A percentile compares a stretch with the other conserved stretches of the same genome.
phyloP scores from a whole-genome alignment of 139 green algal genomes.

The Edaphochlamys debaryana region DNA sequence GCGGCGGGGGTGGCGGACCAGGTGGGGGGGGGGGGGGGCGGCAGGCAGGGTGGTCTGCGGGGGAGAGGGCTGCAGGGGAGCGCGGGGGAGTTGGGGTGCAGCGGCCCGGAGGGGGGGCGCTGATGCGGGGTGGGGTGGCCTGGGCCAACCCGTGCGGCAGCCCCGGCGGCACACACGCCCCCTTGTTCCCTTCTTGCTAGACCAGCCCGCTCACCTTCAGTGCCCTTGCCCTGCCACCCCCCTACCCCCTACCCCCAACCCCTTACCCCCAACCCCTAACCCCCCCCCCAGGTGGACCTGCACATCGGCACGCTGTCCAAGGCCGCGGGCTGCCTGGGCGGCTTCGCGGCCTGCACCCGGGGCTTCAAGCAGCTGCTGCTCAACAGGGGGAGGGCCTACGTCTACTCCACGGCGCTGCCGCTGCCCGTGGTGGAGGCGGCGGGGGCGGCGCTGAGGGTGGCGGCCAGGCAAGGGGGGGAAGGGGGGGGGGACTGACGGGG shows the following conservation, averaged over 20 bases:
- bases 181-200: no score
- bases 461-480: constrained; percentile 42
- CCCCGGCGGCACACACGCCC: no score
- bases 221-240: no score
- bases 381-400: constrained; percentile 70
- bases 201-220: no score
- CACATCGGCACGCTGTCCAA: constrained; percentile 96
- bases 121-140: no score
- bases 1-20: constrained; percentile 49
- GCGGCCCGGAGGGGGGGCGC: background rate
- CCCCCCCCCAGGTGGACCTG: constrained; percentile 91
- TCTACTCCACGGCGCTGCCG: constrained; percentile 90
- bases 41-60: background rate
- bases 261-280: no score
- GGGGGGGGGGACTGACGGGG: no score
- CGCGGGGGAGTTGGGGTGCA: background rate
- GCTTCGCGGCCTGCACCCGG: constrained; percentile 84
- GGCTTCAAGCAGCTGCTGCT: constrained; percentile 75
- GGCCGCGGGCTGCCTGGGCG: constrained; percentile 85
- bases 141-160: no score
- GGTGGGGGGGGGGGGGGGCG: constrained; percentile 5
- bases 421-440: constrained; percentile 84
- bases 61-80: background rate
- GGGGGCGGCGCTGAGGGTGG: constrained; percentile 71
- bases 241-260: no score